phyloP scores from a whole-genome alignment of 768 basidiomycete species.

The Trametes villosa region DNA sequence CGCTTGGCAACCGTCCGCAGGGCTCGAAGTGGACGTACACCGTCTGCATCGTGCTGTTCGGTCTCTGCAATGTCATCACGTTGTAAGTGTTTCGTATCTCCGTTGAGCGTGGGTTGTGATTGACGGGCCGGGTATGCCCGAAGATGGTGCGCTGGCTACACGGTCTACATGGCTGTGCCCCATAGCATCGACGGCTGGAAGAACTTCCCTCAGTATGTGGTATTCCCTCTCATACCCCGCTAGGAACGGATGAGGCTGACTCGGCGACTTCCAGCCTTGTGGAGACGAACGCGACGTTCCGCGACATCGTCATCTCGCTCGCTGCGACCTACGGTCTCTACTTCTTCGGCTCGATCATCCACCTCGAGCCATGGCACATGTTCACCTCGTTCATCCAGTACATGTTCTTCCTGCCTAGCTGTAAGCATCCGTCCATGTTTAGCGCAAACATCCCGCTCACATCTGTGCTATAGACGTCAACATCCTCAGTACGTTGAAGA shows the following conservation, averaged over 20 bases:
- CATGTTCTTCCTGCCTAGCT: slow-evolving; percentile 84
- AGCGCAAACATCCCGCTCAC: slow-evolving; percentile 14
- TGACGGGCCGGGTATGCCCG: background rate
- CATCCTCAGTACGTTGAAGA: slow-evolving; percentile 62
- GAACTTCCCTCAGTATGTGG: slow-evolving; percentile 64
- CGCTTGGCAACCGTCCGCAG: slow-evolving; percentile 90
- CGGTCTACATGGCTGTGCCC: slow-evolving; percentile 84
- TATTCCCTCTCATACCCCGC: background rate
- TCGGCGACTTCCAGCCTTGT: slow-evolving; percentile 51
- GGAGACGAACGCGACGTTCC: slow-evolving; percentile 66
- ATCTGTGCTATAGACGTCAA: slow-evolving; percentile 58
- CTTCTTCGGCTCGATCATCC: slow-evolving; percentile 84
- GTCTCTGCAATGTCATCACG: slow-evolving; percentile 75
- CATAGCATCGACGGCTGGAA: slow-evolving; percentile 78
- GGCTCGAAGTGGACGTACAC: slow-evolving; percentile 89
- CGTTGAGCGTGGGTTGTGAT: too few relatives aligned
- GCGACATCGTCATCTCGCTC: slow-evolving; percentile 84
- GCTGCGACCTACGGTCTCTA: slow-evolving; percentile 82
- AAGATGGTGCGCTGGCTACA: slow-evolving; percentile 85
- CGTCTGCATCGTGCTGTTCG: slow-evolving; percentile 76
- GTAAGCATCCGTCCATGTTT: slow-evolving; percentile 41
- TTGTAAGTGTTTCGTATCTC: slow-evolving; percentile 35
- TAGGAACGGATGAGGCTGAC: background rate
- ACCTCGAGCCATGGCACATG: slow-evolving; percentile 97
- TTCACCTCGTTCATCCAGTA: slow-evolving; percentile 92